These are phyloP conservation scores for Terana coerulea DNA, from an alignment of 768 basidiomycete genomes.

Conservation along the genomic window DNA sequence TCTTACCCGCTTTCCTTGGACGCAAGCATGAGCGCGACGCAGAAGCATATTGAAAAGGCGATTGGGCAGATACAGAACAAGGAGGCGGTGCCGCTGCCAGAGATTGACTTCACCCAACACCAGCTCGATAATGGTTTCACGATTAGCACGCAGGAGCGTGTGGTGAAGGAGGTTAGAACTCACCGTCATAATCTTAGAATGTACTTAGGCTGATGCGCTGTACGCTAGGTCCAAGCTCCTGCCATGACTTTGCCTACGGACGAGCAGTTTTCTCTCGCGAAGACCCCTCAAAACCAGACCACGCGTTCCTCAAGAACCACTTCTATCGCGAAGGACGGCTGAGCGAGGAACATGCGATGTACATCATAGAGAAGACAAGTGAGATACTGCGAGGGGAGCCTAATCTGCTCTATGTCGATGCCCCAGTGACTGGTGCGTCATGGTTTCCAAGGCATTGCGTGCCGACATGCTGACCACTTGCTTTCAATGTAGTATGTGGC, in stretches of 20 bases:
- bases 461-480: conserved; percentile 10
- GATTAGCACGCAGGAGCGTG: conserved; percentile 91
- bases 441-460: too few relatives aligned
- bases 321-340: conserved; percentile 95
- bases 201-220: not conserved
- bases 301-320: conserved; percentile 97
- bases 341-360: conserved; percentile 92
- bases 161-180: conserved; percentile 85
- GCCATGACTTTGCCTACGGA: conserved; percentile 90
- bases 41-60: conserved; percentile 58
- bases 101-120: conserved; percentile 90
- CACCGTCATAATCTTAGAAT: conserved; percentile 1
- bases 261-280: conserved; percentile 86
- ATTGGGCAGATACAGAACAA: conserved; percentile 59
- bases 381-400: conserved; percentile 80
- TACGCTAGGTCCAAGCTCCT: conserved; percentile 87
- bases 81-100: conserved; percentile 45
- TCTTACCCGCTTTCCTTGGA: conserved; percentile 11
- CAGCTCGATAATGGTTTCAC: conserved; percentile 87
- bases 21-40: conserved; percentile 24
- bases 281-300: conserved; percentile 88
- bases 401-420: conserved; percentile 92
- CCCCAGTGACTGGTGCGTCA: conserved; percentile 90
- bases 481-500: conserved; percentile 77
- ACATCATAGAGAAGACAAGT: conserved; percentile 86